Evolutionary conservation across 805 yeast species (phyloP).

Genomic region (Pichia eremophila): DNA sequence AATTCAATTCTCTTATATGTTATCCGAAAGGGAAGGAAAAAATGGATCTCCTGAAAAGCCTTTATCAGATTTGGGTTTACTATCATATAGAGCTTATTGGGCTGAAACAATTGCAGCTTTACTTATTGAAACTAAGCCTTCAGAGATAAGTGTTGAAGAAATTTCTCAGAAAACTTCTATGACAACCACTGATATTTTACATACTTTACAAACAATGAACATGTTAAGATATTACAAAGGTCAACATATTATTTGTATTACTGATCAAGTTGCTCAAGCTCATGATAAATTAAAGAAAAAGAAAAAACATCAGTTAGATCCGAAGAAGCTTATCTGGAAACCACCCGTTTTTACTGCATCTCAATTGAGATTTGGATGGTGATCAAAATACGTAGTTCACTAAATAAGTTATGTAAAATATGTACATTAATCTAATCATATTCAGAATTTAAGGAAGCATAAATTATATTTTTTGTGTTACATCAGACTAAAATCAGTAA

Average conservation of each 20-base stretch:
- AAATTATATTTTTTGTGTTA: too few relatives aligned
- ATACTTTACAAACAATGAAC: slow-evolving; percentile 84
- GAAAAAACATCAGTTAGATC: slow-evolving; percentile 68
- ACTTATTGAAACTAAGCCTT: slow-evolving; percentile 48
- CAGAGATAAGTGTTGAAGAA: slow-evolving; percentile 71
- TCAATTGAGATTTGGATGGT: slow-evolving; percentile 94
- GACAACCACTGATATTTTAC: slow-evolving; percentile 94
- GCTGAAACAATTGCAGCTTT: slow-evolving; percentile 76
- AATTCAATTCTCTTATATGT: slow-evolving; percentile 88
- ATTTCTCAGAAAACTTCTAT: slow-evolving; percentile 78
- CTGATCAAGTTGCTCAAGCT: slow-evolving; percentile 69
- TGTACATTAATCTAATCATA: too few relatives aligned
- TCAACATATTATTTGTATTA: slow-evolving; percentile 81
- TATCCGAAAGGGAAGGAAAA: slow-evolving; percentile 80
- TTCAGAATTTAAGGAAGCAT: too few relatives aligned
- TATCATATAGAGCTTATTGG: slow-evolving; percentile 95
- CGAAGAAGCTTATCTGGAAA: slow-evolving; percentile 71
- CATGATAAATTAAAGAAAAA: slow-evolving; percentile 59
- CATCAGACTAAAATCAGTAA: too few relatives aligned
- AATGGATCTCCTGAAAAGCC: slow-evolving; percentile 98
- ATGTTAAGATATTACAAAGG: slow-evolving; percentile 91
- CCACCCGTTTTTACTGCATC: slow-evolving; percentile 96
- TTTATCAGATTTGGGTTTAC: slow-evolving; percentile 82
- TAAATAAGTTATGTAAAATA: neutral
- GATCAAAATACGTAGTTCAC: slow-evolving; percentile 7